Evolutionary conservation across 2,329 filamentous ascomycete genomes (phyloP).

Genomic region (Fusarium cicatricum): DNA sequence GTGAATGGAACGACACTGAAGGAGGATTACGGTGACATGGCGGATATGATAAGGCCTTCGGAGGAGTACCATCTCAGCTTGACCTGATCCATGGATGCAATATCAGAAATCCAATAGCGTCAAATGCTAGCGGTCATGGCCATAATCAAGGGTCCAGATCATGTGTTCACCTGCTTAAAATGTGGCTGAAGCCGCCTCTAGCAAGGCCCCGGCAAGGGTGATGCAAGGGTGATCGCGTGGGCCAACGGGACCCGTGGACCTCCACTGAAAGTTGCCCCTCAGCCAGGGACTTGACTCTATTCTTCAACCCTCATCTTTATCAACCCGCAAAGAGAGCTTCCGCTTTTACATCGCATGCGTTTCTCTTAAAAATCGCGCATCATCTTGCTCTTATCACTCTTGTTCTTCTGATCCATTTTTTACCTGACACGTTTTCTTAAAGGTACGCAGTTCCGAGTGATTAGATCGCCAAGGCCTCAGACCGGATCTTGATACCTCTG

Average conservation of each 20-base stretch:
- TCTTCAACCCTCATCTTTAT: constrained; percentile 19
- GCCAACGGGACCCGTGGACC: constrained; percentile 14
- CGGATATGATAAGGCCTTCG: constrained; percentile 19
- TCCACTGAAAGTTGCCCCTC: constrained; percentile 32
- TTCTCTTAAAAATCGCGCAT: too few species aligned
- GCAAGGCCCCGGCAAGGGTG: not conserved
- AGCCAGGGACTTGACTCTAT: constrained; percentile 5
- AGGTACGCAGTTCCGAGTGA: constrained; percentile 4
- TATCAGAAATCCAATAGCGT: not conserved
- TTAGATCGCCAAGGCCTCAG: constrained; percentile 5
- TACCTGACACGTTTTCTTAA: not conserved
- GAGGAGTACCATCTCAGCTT: not conserved
- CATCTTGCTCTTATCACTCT: not conserved
- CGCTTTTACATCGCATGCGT: not conserved
- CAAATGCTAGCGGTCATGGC: too few species aligned
- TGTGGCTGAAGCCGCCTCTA: not conserved
- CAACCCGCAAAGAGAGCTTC: not conserved
- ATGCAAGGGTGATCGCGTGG: constrained; percentile 37
- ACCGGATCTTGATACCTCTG: constrained; percentile 15
- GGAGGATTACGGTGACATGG: constrained; percentile 28
- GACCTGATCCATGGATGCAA: too few species aligned
- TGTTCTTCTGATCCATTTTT: not conserved
- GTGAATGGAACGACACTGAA: constrained; percentile 16
- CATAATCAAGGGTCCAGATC: not conserved
- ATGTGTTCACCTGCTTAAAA: not conserved